Base-by-base conservation (phyloP, 164 flowering plant genomes). In the Brasenia schreberi region DNA sequence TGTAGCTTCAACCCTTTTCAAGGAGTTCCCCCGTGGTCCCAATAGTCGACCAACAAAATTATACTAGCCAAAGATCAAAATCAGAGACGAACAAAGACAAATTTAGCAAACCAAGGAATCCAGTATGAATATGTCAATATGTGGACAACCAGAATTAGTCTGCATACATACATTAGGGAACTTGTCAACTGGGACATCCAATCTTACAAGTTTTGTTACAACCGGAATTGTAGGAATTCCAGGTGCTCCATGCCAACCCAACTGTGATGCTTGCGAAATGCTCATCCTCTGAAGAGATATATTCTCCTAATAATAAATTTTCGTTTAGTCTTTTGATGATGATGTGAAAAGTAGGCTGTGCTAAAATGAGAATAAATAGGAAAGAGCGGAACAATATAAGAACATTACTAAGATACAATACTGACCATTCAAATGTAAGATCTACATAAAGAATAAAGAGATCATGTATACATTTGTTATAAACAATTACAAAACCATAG, bases 11-110 rank as follows among this genome's bases (percentile, higher is more conserved):
- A 90, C 90, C 73, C 90, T 82, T 80, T 90, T 90, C 74, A 90
- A 72, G 61, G 95, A 90, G 76, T 88, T 88, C n/a, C 97, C 97
- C 42, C 95, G 84, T 10, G 92, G 95, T 59, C 97, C 92, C 75
- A 90, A 62, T 62, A 90, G 82, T 66, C 93, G 85, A 49, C 97
- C 97, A 43, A 88, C 95, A 84, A 90, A 90, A 69, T 90, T 87
- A 71, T 77, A 90, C 97, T 90, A 89, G 69, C 59, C 27, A n/a
- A 18, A 61, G 63, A 18, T 10, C 4, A 59, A 69, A 7, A 19
- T 19, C 14, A 49, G 56, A 61, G 63, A 11, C 7, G 6, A 61
- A 18, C 59, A 18, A 58, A 16, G 17, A 61, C 11, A 18, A 63
- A 5, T 11, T 11, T 18, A 64, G 39, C 42, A 63, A 69, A 43